Evolutionary conservation across 768 basidiomycete genomes (phyloP), one percentile per base, ranked within the genome.

Genomic region (Podaxis sp.): DNA sequence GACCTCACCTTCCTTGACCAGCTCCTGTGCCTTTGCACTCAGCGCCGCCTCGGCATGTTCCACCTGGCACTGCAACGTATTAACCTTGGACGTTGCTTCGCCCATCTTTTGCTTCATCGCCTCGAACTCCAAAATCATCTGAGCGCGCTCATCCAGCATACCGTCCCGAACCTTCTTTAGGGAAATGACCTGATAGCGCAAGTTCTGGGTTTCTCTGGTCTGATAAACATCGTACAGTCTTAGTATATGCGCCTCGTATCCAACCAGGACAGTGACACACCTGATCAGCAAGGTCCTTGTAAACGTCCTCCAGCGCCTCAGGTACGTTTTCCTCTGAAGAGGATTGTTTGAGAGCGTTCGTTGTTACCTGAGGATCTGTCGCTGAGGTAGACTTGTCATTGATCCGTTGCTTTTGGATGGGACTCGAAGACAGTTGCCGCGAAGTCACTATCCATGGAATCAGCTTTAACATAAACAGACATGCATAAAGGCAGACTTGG

Each of bases 171-270:
- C 15, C 40, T 48, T 62, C 46, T 37, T 49, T 4, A 62, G 37
- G 2, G 61, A 37, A 40, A 62, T 50, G n/a, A 50, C 26, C 36
- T 62, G 61, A n/a, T 56, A 56, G n/a, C 37, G 54, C 46, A 62
- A 20, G 17, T 3, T 53, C 33, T 62, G 46, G 5, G 37, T 49
- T 56, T 50, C 46, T 38, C 38, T 56, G 5, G 46, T 56, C 61
- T 62, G 11, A 5, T 15, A 2, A n/a, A 40, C 13, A 33, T 20
- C 12, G 17, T 26, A 24, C 6, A 6, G 7, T 10, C 46, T 56
- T 22, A 56, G 44, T 56, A 50, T 56, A 62, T 56, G 52, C 53
- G 41, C 30, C 13, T 17, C 7, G 33, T 44, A 13, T n/a, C n/a
- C 26, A n/a, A 28, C 36, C 2, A n/a, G 17, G 13, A 37, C n/a